Evolutionary conservation across 768 basidiomycete genomes (phyloP).

Genomic region (Pilatotrama ljubarskyi): DNA sequence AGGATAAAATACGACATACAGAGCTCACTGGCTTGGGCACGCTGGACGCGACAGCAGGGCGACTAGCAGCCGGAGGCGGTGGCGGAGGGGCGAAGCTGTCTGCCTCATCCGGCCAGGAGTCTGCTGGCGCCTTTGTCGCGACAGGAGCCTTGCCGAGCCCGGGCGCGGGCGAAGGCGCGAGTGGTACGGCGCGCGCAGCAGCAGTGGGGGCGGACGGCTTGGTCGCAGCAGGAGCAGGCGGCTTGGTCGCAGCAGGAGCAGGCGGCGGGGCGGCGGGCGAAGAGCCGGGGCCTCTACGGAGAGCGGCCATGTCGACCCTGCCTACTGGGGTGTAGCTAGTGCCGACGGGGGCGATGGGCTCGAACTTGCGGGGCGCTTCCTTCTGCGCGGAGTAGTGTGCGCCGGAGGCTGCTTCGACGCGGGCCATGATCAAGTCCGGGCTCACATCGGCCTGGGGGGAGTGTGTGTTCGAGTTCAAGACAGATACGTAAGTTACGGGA

Average conservation of each 20-base stretch:
- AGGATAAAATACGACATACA: too few relatives aligned
- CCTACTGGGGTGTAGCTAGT: conserved; percentile 77
- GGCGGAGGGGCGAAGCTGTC: conserved; percentile 36
- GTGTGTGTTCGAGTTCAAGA: neutral
- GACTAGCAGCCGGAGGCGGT: conserved; percentile 33
- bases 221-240: too few relatives aligned
- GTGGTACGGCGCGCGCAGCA: conserved; percentile 51
- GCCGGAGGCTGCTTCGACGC: conserved; percentile 88
- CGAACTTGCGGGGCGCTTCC: conserved; percentile 67
- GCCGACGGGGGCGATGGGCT: conserved; percentile 82
- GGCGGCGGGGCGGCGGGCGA: conserved; percentile 18
- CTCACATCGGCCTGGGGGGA: conserved; percentile 73
- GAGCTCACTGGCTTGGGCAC: conserved; percentile 43
- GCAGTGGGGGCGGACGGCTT: conserved; percentile 43
- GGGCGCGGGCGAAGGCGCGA: conserved; percentile 30
- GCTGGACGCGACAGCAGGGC: conserved; percentile 29
- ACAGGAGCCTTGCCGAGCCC: conserved; percentile 29
- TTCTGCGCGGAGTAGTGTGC: conserved; percentile 86
- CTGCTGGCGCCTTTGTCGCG: conserved; percentile 33
- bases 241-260: conserved; percentile 24
- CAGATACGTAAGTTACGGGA: neutral
- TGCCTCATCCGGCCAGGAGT: conserved; percentile 61
- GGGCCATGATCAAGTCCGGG: conserved; percentile 77
- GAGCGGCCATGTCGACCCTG: conserved; percentile 63
- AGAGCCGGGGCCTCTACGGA: conserved; percentile 36